Base-by-base conservation (phyloP, 129 eudicot species). In the Tagetes patula region DNA sequence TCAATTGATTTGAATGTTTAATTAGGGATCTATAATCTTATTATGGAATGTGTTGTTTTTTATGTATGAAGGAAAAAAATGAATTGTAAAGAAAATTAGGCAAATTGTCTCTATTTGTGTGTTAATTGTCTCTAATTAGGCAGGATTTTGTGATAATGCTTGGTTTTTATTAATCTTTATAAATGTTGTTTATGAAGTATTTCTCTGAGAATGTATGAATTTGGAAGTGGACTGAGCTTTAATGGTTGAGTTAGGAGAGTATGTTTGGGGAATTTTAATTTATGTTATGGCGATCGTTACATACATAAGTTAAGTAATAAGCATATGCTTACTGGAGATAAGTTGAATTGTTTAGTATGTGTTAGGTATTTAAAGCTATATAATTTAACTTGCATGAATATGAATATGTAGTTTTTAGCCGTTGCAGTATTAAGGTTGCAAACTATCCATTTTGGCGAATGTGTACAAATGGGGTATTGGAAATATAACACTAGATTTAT, bases 21-120 rank as follows among this genome's bases (percentile, higher is more conserved):
- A 55, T 27, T 55, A 27, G 62, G 7, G 62, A 6, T 55, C 36
- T 55, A 27, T 55, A 31, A 55, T 55, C 10, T 55, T 55, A 20
- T 55, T 55, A 20, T 6, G 61, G 61, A 30, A 55, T 55, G 61
- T 55, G 61, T 30, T 55, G 33, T n/a, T 14, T 55, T 55, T 55
- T 3, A 55, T 55, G 8, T 20, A 55, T 42, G 9, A 42, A 6
- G 47, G 9, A 7, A 42, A 42, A 42, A 42, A 10, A 42, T 42
- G 47, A 10, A 10, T 42, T 42, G 0, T 42, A 6, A 41, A 42
- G 47, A 53, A 14, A 27, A 14, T 53, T 31, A n/a, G 14, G 60
- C 33, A 53, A 53, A 6, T 27, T 53, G 3, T 53, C 5, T 53
- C 2, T 52, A 14, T 53, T 5, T 53, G 32, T 53, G 59, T 53